Evolutionary conservation across 2,329 filamentous ascomycete species (phyloP), one percentile per base, ranked within the genome.

Genomic region (Penicillium polonicum): DNA sequence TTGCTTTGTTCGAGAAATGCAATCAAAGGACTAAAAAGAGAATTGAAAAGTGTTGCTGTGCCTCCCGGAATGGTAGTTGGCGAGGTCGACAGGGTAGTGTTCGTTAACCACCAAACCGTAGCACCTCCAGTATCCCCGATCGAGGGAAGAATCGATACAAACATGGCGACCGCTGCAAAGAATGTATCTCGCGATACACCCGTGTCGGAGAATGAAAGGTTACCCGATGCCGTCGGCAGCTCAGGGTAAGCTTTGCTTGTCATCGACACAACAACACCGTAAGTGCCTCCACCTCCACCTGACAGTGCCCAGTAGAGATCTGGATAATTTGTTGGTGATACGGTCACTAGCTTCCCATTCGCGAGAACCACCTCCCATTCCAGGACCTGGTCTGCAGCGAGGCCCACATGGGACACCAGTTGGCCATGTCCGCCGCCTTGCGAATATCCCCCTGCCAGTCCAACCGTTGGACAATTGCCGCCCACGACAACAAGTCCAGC

Each of bases 401-500:
- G 67, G 0, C 75, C 80, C 68, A n/a, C 77, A 65, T 59, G 76
- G 69, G 61, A 80, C 75, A 2, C 74, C 71, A 17, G 71, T 74
- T 41, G 79, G 60, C 17, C 76, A 42, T 80, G 77, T 6, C 78
- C 77, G 27, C 77, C 78, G 17, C 77, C 75, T 33, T 72, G 70
- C 0, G 68, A 64, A 70, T 74, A 79, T 0, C 76, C 76, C 2
- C 75, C 74, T n/a, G 55, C 53, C 7, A 68, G 27, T 17, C 65
- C 65, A 4, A 63, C 43, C 3, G 55, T 53, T 27, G 21, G n/a
- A n/a, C 43, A 50, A 1, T 50, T 55, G 1, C 36, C 43, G 10
- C 35, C 23, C 4, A 54, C 52, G 25, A 54, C n/a, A 33, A 21
- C 27, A n/a, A 55, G 38, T 6, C 45, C 52, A 27, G 27, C 46